These are phyloP conservation scores for Psilocybe subaeruginosa DNA, from an alignment of 768 basidiomycete genomes.

Conservation along the genomic window DNA sequence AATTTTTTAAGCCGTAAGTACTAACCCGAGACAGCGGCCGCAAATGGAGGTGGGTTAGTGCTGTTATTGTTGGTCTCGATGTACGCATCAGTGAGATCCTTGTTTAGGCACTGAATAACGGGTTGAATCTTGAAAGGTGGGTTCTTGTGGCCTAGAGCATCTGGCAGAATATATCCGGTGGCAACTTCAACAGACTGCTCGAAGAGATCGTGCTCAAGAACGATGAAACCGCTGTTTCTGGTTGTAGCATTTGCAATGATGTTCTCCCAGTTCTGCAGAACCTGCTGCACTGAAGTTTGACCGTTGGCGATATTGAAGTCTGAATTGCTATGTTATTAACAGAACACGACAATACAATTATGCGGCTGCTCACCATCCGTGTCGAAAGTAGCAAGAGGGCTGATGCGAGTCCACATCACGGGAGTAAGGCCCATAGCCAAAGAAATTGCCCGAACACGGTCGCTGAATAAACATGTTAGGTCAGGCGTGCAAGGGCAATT, in stretches of 20 bases:
- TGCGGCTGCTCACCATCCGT: constrained; percentile 52
- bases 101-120: constrained; percentile 71
- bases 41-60: constrained; percentile 53
- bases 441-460: constrained; percentile 86
- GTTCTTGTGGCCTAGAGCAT: constrained; percentile 63
- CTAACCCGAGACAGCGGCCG: constrained; percentile 23
- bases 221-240: constrained; percentile 81
- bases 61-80: constrained; percentile 80
- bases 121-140: constrained; percentile 73
- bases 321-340: constrained; percentile 24
- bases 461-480: constrained; percentile 40
- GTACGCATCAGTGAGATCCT: constrained; percentile 68
- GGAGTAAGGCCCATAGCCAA: constrained; percentile 82
- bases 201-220: constrained; percentile 87
- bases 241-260: constrained; percentile 66
- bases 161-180: constrained; percentile 84
- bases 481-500: neutral
- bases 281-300: constrained; percentile 53
- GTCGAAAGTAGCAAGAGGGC: constrained; percentile 65
- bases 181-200: constrained; percentile 85
- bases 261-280: constrained; percentile 70
- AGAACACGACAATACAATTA: neutral
- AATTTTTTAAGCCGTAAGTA: neutral
- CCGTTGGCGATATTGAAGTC: constrained; percentile 86
- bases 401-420: constrained; percentile 83